Evolutionary conservation across 2,329 filamentous ascomycete genomes (phyloP).

Genomic region (Trichoderma sp.): DNA sequence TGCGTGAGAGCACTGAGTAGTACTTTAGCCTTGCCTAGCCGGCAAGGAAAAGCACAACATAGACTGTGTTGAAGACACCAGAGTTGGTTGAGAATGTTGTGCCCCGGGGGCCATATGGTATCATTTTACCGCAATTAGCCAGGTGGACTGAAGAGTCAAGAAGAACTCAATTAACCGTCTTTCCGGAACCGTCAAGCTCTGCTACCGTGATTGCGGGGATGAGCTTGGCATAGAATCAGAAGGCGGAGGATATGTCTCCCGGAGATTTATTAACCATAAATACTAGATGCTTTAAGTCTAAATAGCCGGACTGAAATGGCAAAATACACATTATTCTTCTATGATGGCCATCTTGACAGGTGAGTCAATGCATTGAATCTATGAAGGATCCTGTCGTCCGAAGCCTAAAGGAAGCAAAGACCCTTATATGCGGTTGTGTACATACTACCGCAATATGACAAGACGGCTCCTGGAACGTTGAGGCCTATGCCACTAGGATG

Average conservation of each 20-base stretch:
- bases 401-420: neutral
- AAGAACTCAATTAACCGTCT: neutral
- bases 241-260: neutral
- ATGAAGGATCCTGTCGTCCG: neutral
- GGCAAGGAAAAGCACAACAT: neutral
- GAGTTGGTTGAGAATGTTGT: neutral
- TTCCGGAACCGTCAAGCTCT: neutral
- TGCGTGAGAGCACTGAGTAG: too few relatives aligned
- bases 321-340: neutral
- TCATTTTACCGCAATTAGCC: neutral
- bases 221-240: neutral
- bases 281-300: neutral
- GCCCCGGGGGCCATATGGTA: neutral
- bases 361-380: neutral
- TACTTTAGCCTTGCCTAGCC: neutral
- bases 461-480: neutral
- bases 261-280: slow-evolving; percentile 12
- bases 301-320: slow-evolving; percentile 1
- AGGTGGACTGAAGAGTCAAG: neutral
- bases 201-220: neutral
- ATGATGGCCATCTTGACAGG: neutral
- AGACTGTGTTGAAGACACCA: neutral
- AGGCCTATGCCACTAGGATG: neutral
- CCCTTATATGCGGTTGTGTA: neutral
- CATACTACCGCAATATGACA: neutral